Percentiles rank a stretch among this genome's conserved stretches.
These are phyloP conservation scores for Globisporangium polare DNA, from an alignment of 352 stramenopile genomes.

Conservation along the genomic window DNA sequence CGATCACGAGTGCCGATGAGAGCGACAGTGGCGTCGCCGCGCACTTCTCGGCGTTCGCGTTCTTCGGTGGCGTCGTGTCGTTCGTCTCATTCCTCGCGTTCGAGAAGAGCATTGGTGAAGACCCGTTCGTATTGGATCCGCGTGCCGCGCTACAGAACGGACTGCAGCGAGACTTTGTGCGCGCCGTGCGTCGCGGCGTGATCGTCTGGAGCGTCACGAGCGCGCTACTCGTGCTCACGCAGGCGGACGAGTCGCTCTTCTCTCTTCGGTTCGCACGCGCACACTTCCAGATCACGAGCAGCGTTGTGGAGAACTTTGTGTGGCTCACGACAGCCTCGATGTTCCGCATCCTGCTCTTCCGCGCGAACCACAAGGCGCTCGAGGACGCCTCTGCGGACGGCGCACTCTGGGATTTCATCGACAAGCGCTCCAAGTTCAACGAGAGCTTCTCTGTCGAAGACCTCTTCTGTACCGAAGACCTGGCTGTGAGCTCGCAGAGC, in stretches of 20 bases:
- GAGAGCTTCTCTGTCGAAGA: slow-evolving; percentile 15
- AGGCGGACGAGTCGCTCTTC: slow-evolving; percentile 15
- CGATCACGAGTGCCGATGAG: neutral
- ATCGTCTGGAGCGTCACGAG: slow-evolving; percentile 30
- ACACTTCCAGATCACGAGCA: slow-evolving; percentile 43
- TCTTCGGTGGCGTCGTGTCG: slow-evolving; percentile 32
- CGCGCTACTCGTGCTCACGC: slow-evolving; percentile 26
- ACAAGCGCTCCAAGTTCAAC: slow-evolving; percentile 5
- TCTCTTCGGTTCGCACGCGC: slow-evolving; percentile 21
- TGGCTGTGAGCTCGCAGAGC: slow-evolving; percentile 19
- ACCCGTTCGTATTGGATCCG: slow-evolving; percentile 53
- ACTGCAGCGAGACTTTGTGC: slow-evolving; percentile 42
- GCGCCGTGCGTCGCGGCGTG: slow-evolving; percentile 36
- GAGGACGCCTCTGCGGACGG: slow-evolving; percentile 14
- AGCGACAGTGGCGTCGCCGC: neutral
- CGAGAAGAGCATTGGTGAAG: slow-evolving; percentile 34
- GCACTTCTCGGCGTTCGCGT: slow-evolving; percentile 33
- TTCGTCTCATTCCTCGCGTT: slow-evolving; percentile 42
- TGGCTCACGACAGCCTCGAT: slow-evolving; percentile 35
- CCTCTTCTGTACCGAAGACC: slow-evolving; percentile 15
- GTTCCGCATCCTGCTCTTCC: slow-evolving; percentile 54
- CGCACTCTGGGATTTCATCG: slow-evolving; percentile 35
- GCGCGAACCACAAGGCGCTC: slow-evolving; percentile 29
- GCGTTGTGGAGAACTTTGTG: slow-evolving; percentile 41
- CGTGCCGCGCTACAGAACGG: slow-evolving; percentile 27